Base-by-base conservation (phyloP, 129 eudicot species). In the Sambucus nigra region DNA sequence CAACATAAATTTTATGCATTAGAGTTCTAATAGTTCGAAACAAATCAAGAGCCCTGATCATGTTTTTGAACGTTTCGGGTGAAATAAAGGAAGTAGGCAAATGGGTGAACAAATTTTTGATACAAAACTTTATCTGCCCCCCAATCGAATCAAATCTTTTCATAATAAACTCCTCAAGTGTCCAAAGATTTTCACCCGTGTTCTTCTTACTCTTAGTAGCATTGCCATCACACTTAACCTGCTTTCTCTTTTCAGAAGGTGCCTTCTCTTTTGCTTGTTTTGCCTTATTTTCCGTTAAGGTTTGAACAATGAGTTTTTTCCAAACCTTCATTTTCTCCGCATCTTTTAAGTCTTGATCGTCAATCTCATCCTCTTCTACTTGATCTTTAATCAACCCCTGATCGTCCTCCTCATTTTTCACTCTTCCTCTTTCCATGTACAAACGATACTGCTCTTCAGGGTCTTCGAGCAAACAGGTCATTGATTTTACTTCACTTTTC, bases 41-140 rank as follows among this genome's bases (percentile, higher is more conserved):
- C 51, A 64, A 44, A 12, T 7, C 19, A 13, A 67, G 59, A 25
- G 63, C 32, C 25, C 15, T 6, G 0, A 59, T 25, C 88, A 82
- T 79, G 22, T 48, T 28, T 25, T 66, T 55, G 4, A 59, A 76
- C 2, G 27, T 47, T 31, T 69, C 59, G 16, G 50, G 17, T 6
- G 80, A 23, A 46, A 87, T 63, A 7, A 24, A 55, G 46, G 76
- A 64, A 6, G 86, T 82, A 8, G 94, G 94, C 78, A 87, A 53
- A 66, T 87, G 94, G 0, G 94, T 83, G 61, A 55, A 82, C 69
- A 87, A 51, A 57, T 53, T 55, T 54, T 56, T 41, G 22, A 71
- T 47, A 40, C 77, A 74, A 58, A 40, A 19, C 48, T 59, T 57
- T 14, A 87, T 20, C 50, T 33, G 61, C 20, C 44, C 39, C 57